Conservation (phyloP, 1,284 basidiomycete species). For the Neotropicomus parvogracilis region DNA sequence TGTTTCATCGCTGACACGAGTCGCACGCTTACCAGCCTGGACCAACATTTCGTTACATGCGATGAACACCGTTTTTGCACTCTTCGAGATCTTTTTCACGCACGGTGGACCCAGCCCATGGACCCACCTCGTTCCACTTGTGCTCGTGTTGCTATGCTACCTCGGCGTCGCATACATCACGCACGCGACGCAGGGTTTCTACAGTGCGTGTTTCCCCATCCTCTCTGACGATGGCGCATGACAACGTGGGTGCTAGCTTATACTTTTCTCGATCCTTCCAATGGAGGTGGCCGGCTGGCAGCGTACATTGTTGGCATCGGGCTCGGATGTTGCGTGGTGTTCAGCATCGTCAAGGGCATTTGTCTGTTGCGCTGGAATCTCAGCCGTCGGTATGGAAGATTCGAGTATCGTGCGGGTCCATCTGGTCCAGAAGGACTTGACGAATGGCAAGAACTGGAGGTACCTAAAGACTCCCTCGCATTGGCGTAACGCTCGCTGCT, state of each 20-base stretch:
- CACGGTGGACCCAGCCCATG: slow-evolving; percentile 52
- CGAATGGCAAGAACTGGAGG: slow-evolving; percentile 28
- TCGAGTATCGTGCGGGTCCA: not conserved
- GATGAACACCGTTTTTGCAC: slow-evolving; percentile 54
- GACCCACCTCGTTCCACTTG: slow-evolving; percentile 44
- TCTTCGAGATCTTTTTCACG: slow-evolving; percentile 58
- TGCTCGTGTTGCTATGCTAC: slow-evolving; percentile 54
- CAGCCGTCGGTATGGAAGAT: slow-evolving; percentile 8
- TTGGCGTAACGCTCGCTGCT: not conserved
- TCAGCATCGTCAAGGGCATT: slow-evolving; percentile 39
- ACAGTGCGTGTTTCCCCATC: slow-evolving; percentile 43
- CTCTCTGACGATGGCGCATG: not conserved
- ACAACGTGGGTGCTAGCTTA: slow-evolving; percentile 38
- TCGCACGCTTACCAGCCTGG: slow-evolving; percentile 46
- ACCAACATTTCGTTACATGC: slow-evolving; percentile 58
- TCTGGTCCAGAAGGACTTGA: slow-evolving; percentile 15
- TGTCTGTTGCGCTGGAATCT: slow-evolving; percentile 34
- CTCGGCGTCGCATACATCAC: slow-evolving; percentile 67
- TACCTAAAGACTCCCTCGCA: not conserved
- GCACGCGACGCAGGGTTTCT: slow-evolving; percentile 54
- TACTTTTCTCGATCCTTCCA: slow-evolving; percentile 42
- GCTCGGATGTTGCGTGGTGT: slow-evolving; percentile 45
- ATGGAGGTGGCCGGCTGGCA: slow-evolving; percentile 36
- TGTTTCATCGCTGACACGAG: slow-evolving; percentile 1
- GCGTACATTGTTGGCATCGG: slow-evolving; percentile 55